Evolutionary conservation across 1,139 yeast species (phyloP).

Genomic region (Taiozyma sp.): DNA sequence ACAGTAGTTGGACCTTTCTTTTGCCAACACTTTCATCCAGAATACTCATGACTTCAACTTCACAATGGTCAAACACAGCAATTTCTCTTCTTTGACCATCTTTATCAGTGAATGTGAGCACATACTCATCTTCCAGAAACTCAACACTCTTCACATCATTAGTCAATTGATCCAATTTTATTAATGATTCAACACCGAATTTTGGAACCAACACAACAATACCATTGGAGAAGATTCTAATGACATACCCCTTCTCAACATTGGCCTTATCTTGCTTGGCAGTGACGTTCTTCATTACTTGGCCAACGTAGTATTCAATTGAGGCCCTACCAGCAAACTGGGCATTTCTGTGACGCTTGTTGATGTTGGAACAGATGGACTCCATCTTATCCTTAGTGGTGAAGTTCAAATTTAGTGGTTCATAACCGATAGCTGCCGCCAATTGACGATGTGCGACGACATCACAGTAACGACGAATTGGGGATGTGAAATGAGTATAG

Average conservation of each 20-base stretch:
- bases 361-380: conserved; percentile 79
- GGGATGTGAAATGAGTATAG: conserved; percentile 97
- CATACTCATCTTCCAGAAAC: conserved; percentile 75
- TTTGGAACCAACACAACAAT: conserved; percentile 94
- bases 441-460: conserved; percentile 95
- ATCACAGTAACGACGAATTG: conserved; percentile 97
- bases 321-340: conserved; percentile 99
- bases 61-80: conserved; percentile 80
- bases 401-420: conserved; percentile 72
- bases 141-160: conserved; percentile 59
- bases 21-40: conserved; percentile 88
- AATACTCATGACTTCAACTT: conserved; percentile 74
- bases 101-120: conserved; percentile 47
- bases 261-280: conserved; percentile 32
- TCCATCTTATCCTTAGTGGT: conserved; percentile 92
- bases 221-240: conserved; percentile 91
- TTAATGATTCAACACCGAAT: conserved; percentile 93
- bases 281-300: conserved; percentile 69
- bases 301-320: conserved; percentile 96
- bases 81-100: conserved; percentile 43
- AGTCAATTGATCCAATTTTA: conserved; percentile 68
- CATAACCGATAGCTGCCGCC: conserved; percentile 96
- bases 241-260: conserved; percentile 87
- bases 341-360: conserved; percentile 93
- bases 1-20: conserved; percentile 78